Base-by-base conservation (phyloP, 164 flowering plant species). In the Protea cynaroides region DNA sequence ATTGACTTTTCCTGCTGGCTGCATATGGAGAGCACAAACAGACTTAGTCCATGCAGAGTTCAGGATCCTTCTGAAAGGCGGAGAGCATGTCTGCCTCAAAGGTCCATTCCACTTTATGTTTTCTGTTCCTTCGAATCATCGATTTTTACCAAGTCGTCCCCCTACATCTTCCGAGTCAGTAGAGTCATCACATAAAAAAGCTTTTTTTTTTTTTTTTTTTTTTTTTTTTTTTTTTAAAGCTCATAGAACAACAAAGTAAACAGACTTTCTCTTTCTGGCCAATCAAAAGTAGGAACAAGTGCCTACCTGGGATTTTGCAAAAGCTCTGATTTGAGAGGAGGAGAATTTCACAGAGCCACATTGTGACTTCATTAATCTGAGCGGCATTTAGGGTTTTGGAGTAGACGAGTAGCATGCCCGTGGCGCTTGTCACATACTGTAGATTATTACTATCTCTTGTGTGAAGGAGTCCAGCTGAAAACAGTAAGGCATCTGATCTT, bases 31-130 rank as follows among this genome's bases (percentile, higher is more conserved):
- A 68, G 87, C 89, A 74, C 97, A 90, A 11, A 90, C 90, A 38
- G 95, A 92, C 65, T 61, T 80, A n/a, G n/a, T n/a, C n/a, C 94
- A 90, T 82, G 68, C 97, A 90, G 47, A 86, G 74, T 65, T 77
- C 78, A 38, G 84, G 80, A 67, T 80, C 83, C 71, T 76, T 79
- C 22, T 79, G 82, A 71, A 86, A 84, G 46, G 82, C 86, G 59
- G 90, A 76, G 54, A 85, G 86, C 92, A 90, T 85, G 43, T 86
- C 97, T 0, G 74, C 86, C 70, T 85, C 89, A 54, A 67, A 82
- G 21, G 78, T 74, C 92, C 91, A 90, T 60, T 71, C 64, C 8
- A 54, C 54, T 37, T 77, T 75, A 10, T 56, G 63, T 47, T 69
- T 61, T 71, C 71, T 81, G 17, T 53, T 76, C 75, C 87, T 82